These are phyloP conservation scores for Friedmanniomyces endolithicus DNA, from an alignment of 495 filamentous ascomycete genomes.

Conservation along the genomic window DNA sequence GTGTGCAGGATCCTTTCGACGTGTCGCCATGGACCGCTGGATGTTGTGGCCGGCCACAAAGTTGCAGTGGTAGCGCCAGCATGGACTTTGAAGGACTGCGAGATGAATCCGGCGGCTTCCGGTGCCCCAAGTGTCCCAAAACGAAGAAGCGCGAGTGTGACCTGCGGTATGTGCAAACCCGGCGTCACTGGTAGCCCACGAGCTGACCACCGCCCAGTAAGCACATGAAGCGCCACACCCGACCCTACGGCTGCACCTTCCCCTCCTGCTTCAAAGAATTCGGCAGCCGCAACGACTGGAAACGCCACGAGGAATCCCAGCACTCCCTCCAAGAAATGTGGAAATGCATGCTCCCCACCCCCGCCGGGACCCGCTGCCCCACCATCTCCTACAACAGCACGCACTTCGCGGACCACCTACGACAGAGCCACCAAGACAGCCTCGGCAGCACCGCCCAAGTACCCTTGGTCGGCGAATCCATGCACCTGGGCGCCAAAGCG, in stretches of 20 bases:
- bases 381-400: slow-evolving; percentile 51
- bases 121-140: slow-evolving; percentile 6
- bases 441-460: not conserved
- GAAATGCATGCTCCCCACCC: slow-evolving; percentile 47
- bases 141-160: slow-evolving; percentile 27
- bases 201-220: slow-evolving; percentile 45
- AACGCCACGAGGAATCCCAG: slow-evolving; percentile 83
- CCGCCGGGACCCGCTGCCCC: slow-evolving; percentile 34
- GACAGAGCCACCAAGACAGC: slow-evolving; percentile 38
- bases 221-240: slow-evolving; percentile 74
- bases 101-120: not conserved
- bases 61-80: not conserved
- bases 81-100: not conserved
- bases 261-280: slow-evolving; percentile 61
- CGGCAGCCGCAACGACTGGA: slow-evolving; percentile 94
- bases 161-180: slow-evolving; percentile 44
- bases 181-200: not conserved
- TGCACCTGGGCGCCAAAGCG: slow-evolving; percentile 56
- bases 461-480: slow-evolving; percentile 17
- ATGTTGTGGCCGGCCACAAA: not conserved
- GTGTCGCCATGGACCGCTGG: too few species aligned
- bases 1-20: too few species aligned
- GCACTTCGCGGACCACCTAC: slow-evolving; percentile 47
- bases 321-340: slow-evolving; percentile 66
- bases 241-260: slow-evolving; percentile 82